Evolutionary conservation across 2,329 filamentous ascomycete genomes (phyloP), one percentile per base, ranked within the genome.

Genomic region (Helotiales sp.): DNA sequence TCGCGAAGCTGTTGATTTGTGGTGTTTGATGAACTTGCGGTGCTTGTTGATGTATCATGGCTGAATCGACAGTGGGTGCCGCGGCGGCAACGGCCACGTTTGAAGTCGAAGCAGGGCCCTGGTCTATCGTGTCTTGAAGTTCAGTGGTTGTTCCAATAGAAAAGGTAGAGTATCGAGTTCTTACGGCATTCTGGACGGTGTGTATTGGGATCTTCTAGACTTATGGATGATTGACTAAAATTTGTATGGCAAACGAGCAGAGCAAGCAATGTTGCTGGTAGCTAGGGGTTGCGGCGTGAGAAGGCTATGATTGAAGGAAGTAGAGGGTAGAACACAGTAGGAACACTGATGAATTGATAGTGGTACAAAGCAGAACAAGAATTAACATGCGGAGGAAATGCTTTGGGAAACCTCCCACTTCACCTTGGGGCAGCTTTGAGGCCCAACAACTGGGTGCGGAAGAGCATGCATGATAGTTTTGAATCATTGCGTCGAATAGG

Each of bases 51-150:
- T 55, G 49, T 63, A 37, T 68, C 65, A 70, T 73, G 72, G 47
- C 69, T 70, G 66, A 67, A 73, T 66, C 57, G 63, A 43, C 70
- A 73, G 28, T 65, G 43, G 57, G 40, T 55, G n/a, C 70, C 70
- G 37, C 66, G 69, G 34, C 49, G 64, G 64, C 72, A 73, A 63
- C 43, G 50, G n/a, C 72, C 70, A 11, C 66, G 63, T 63, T 68
- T 54, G 54, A 73, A 71, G 62, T 70, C 63, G 47, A 69, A 72
- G 66, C 71, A 72, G 55, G 28, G 47, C 43, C 40, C 58, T 57
- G 69, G 63, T 61, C 69, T 72, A 50, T 71, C 66, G 54, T 65
- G 30, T 65, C 49, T 68, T 67, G 34, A 40, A 59, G 26, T 22
- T 61, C 58, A 71, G 61, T 67, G 58, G 52, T 61, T 58, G 54